Evolutionary conservation across 208 protist species (phyloP).

Genomic region (Trypanosoma avium): DNA sequence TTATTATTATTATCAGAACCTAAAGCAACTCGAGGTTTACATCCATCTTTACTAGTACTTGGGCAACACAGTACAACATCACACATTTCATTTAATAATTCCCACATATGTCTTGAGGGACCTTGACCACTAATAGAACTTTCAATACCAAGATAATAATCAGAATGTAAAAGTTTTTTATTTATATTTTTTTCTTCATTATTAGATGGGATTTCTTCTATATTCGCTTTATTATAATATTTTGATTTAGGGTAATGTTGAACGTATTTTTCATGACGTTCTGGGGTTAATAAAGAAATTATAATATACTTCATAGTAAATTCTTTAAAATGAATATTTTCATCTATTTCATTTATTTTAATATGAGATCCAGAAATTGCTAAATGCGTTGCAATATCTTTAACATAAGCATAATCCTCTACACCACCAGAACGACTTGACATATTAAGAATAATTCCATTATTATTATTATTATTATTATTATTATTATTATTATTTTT

Average conservation of each 20-base stretch:
- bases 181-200: neutral
- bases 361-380: too few relatives aligned
- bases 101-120: constrained; percentile 1
- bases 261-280: neutral
- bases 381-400: constrained; percentile 23
- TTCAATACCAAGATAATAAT: constrained; percentile 18
- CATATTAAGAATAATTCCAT: constrained; percentile 27
- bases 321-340: neutral
- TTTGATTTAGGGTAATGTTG: too few relatives aligned
- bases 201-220: neutral
- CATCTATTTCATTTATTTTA: too few relatives aligned
- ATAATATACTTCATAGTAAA: neutral
- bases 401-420: constrained; percentile 5
- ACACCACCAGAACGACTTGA: constrained; percentile 17
- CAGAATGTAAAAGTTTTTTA: neutral
- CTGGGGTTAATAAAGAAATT: neutral
- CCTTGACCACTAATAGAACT: constrained; percentile 2
- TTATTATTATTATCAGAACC: too few relatives aligned
- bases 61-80: constrained; percentile 66
- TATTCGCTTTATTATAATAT: neutral
- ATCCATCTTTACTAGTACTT: constrained; percentile 57
- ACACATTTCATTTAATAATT: constrained; percentile 13
- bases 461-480: neutral
- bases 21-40: constrained; percentile 45
- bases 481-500: neutral